Evolutionary conservation across 2,329 filamentous ascomycete genomes (phyloP).

Genomic region (Phyllosticta citriasiana): DNA sequence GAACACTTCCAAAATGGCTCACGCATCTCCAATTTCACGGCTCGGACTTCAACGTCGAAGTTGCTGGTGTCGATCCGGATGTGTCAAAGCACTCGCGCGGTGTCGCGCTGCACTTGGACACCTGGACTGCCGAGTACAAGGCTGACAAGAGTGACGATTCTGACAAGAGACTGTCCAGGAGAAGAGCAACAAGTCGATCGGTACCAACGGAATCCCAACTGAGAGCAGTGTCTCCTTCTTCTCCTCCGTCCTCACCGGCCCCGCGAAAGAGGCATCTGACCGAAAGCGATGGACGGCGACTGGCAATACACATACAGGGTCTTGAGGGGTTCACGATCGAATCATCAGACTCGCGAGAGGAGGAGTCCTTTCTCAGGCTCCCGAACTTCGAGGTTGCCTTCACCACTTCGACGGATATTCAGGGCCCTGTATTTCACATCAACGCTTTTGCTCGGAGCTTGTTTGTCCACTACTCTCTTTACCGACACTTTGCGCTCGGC

Average conservation of each 20-base stretch:
- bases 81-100: constrained; percentile 77
- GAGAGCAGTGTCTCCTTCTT: constrained; percentile 40
- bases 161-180: constrained; percentile 48
- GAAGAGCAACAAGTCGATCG: constrained; percentile 61
- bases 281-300: constrained; percentile 64
- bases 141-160: constrained; percentile 63
- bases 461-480: constrained; percentile 81
- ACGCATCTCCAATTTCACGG: constrained; percentile 75
- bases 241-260: constrained; percentile 31
- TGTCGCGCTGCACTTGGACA: constrained; percentile 75
- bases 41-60: constrained; percentile 79
- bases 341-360: constrained; percentile 70
- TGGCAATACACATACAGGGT: constrained; percentile 71
- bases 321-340: constrained; percentile 89
- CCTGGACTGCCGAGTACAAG: constrained; percentile 80
- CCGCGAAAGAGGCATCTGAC: constrained; percentile 42
- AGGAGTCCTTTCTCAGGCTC: constrained; percentile 75
- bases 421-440: constrained; percentile 80
- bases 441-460: constrained; percentile 73
- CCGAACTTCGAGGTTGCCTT: constrained; percentile 82
- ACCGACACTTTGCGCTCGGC: constrained; percentile 81
- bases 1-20: constrained; percentile 75
- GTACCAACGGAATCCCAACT: constrained; percentile 51
- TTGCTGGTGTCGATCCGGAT: constrained; percentile 76
- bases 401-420: constrained; percentile 73